Base-by-base conservation (phyloP, 2,329 filamentous ascomycete species). In the Colletotrichum phormii region DNA sequence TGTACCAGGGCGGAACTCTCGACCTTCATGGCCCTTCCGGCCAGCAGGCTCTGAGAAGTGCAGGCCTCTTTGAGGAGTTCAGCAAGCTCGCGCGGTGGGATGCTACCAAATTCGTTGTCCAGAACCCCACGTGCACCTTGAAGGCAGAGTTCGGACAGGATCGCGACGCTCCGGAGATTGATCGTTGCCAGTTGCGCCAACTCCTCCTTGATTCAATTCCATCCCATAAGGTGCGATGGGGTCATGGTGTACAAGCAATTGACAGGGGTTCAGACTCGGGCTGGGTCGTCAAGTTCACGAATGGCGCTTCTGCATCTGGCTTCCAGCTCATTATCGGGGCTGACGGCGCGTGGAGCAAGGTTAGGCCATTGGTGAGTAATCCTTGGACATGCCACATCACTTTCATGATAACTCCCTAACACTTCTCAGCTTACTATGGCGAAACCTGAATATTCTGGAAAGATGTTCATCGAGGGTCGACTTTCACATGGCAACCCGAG, bases 21-120 rank as follows among this genome's bases (percentile, higher is more conserved):
- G 88, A 89, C 74, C 80, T 90, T 1, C 87, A 89, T 75, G 78
- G 81, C 1, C 76, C 81, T 6, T 82, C 83, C 0, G 87, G 87
- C 0, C 82, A 86, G 5, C 77, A 80, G 3, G 87, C 85, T 0
- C 76, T 89, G 8, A 79, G 78, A 6, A 83, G 84, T 64, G 84
- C 83, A 15, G 86, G 84, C 0, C 78, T 89, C 15, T 84, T 78
- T 68, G 81, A 85, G 2, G 76, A 82, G 18, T 89, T 89, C 75
- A 62, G 79, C 49, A 82, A 81, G 58, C 61, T 87, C 12, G 77
- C 82, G 11, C 69, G 75, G 29, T 75, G 76, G 13, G 77, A 75
- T 6, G 72, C 55, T 42, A 74, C 78, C n/a, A 69, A 71, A 15
- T 35, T 71, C 12, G 64, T 73, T 5, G 58, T 70, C n/a, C 62